phyloP scores from a whole-genome alignment of 2,329 filamentous ascomycete species.

The Fusarium annulatum region DNA sequence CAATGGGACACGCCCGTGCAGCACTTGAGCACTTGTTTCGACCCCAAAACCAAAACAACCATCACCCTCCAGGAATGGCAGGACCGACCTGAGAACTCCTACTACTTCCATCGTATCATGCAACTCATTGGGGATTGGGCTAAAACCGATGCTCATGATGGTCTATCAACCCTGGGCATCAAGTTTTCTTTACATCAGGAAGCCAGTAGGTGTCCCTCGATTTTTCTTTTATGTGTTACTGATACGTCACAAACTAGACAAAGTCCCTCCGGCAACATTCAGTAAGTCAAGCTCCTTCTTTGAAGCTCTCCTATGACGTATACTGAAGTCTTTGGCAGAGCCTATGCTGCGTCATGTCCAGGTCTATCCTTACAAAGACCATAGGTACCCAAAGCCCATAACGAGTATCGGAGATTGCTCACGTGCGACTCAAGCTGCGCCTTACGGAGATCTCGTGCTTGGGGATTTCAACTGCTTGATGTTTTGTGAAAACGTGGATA shows the following conservation, averaged over 20 bases:
- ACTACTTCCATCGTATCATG: not conserved
- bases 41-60: rapidly evolving
- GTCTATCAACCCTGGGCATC: not conserved
- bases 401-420: too few species aligned
- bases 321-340: too few species aligned
- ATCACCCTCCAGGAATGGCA: not conserved
- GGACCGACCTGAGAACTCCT: not conserved
- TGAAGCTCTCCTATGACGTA: too few species aligned
- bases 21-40: not conserved
- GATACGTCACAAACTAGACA: too few species aligned
- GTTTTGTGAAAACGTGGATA: not conserved
- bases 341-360: not conserved
- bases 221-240: too few species aligned
- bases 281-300: too few species aligned
- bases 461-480: not conserved
- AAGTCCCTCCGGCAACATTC: too few species aligned
- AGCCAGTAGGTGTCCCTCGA: not conserved
- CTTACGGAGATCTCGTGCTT: not conserved
- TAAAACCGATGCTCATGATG: rapidly evolving
- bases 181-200: not conserved
- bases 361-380: not conserved
- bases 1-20: too few species aligned
- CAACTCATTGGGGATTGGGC: not conserved
- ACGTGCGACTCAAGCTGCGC: too few species aligned
- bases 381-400: too few species aligned